Evolutionary conservation across 164 flowering plant species (phyloP), one percentile per base, ranked within the genome.

Genomic region (Liriodendron chinense): DNA sequence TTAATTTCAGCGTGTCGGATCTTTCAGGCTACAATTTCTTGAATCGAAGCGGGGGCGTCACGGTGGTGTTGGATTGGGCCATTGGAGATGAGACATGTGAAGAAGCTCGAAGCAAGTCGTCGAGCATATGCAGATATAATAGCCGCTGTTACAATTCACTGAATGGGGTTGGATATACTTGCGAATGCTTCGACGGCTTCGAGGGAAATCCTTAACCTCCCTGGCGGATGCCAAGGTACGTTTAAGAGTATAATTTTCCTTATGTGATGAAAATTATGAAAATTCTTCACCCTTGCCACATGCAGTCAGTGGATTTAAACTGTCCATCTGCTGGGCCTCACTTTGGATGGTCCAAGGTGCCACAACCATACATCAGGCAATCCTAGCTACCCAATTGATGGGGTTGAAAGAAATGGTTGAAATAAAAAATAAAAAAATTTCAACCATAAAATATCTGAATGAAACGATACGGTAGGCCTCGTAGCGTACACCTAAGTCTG

Each of bases 131-230:
- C 23, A 62, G 76, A n/a, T 0, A 24, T 9, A 64, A 74, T 21
- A 65, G 59, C 69, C 9, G 47, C 22, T 74, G 76, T 26, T 64
- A 20, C 3, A 16, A 74, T 24, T 74, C 76, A n/a, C 50, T 5
- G 26, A 74, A 49, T 5, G 76, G 70, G n/a, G 61, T 56, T 1
- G 76, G 76, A 4, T 74, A 74, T 65, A 57, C 16, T 8, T 74
- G 76, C 47, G 34, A 22, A 25, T 74, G 76, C 59, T 56, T 47
- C 9, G 47, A 48, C 16, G 76, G 76, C 14, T 74, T 43, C 47
- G 69, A 64, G 28, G 76, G 76, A 21, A 74, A 74, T 23, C 76
- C 76, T 1, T 65, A n/a, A 74, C 49, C 76, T 74, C 43, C 69
- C 20, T 21, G 18, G 25, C 8, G 76, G 76, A 74, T 74, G 76